Evolutionary conservation across 805 yeast genomes (phyloP).

Genomic region (Kuraishia capsulata): DNA sequence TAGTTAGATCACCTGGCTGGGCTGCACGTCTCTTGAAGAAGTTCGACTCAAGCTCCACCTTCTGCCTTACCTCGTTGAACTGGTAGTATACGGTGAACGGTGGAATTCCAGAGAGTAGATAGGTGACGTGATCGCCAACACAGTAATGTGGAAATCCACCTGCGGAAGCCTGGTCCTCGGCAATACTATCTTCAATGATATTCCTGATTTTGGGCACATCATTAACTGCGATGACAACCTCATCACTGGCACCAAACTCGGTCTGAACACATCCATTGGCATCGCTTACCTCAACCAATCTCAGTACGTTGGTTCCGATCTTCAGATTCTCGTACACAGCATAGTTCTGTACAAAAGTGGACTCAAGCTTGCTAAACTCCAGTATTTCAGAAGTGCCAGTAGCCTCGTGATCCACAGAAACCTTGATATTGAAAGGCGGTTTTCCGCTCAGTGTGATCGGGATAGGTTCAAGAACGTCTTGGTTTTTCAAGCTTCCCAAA

Average conservation of each 20-base stretch:
- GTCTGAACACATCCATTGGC: conserved; percentile 57
- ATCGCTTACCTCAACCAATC: conserved; percentile 53
- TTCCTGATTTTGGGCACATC: conserved; percentile 64
- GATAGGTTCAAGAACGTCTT: conserved; percentile 34
- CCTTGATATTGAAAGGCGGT: conserved; percentile 52
- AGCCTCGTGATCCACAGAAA: conserved; percentile 51
- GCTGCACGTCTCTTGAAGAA: conserved; percentile 64
- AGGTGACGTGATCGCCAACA: conserved; percentile 85
- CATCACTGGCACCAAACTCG: conserved; percentile 22
- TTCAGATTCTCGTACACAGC: conserved; percentile 42
- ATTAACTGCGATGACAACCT: conserved; percentile 47
- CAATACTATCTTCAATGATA: conserved; percentile 20
- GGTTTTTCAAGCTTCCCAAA: conserved; percentile 14
- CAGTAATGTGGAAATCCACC: conserved; percentile 50
- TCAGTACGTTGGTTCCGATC: conserved; percentile 63
- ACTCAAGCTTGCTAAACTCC: conserved; percentile 32
- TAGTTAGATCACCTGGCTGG: conserved; percentile 65
- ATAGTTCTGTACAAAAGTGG: conserved; percentile 25
- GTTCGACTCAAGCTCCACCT: conserved; percentile 33
- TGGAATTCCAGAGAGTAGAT: conserved; percentile 66
- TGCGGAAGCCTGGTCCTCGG: conserved; percentile 15
- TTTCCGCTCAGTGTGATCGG: conserved; percentile 47
- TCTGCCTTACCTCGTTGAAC: conserved; percentile 55
- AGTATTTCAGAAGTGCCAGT: conserved; percentile 43
- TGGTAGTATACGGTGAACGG: conserved; percentile 72